phyloP scores from a whole-genome alignment of 1,284 basidiomycete genomes.

The Rhodofomes roseus region DNA sequence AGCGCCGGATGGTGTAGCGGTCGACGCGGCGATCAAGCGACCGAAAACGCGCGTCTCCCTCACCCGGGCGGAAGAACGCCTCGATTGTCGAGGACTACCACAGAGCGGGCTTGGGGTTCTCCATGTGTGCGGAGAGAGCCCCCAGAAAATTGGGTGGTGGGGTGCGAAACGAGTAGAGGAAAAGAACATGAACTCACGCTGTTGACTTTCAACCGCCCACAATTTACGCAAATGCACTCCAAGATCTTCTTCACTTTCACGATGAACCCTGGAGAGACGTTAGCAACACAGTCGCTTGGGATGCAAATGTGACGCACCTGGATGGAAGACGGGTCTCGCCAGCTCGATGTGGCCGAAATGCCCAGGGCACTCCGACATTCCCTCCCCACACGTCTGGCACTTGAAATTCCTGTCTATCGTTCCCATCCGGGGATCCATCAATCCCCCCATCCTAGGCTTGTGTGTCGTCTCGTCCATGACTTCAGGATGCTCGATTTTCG shows the following conservation, averaged over 20 bases:
- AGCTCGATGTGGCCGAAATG: constrained; percentile 99
- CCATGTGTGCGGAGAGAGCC: constrained; percentile 84
- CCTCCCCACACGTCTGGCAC: constrained; percentile 99
- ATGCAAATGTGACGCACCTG: constrained; percentile 50
- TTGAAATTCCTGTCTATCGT: constrained; percentile 99
- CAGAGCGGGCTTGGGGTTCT: constrained; percentile 87
- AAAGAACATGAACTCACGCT: constrained; percentile 79
- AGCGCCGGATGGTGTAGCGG: constrained; percentile 60
- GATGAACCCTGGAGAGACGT: constrained; percentile 73
- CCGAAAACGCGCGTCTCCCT: constrained; percentile 75
- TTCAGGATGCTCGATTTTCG: constrained; percentile 97
- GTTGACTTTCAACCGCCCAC: constrained; percentile 96
- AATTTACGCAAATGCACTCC: constrained; percentile 98
- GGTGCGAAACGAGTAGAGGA: constrained; percentile 86
- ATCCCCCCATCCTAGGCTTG: constrained; percentile 86
- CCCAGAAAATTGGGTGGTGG: constrained; percentile 91
- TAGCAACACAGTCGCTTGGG: neutral
- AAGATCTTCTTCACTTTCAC: constrained; percentile 99
- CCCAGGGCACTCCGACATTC: constrained; percentile 97
- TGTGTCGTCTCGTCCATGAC: constrained; percentile 94
- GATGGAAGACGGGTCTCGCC: constrained; percentile 94
- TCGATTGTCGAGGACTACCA: constrained; percentile 71
- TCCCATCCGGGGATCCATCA: constrained; percentile 98
- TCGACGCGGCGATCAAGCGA: constrained; percentile 85
- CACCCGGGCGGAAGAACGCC: constrained; percentile 74